A percentile compares a stretch with the other conserved stretches of the same genome.
Conservation (phyloP, 2,329 filamentous ascomycete species). For the Aspergillus sp. region DNA sequence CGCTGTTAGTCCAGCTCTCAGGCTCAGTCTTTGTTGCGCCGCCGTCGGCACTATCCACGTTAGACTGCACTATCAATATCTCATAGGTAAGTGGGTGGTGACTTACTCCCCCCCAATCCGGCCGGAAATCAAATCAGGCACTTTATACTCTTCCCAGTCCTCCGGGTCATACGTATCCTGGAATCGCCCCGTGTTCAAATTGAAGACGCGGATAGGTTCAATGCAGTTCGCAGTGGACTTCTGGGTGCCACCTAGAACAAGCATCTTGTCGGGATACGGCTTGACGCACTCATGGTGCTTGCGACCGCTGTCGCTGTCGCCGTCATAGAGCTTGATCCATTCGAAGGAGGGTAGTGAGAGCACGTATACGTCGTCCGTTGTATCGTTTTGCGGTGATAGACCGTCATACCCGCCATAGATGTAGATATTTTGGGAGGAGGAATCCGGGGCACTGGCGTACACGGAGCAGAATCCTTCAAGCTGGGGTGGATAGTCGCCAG, state of each 20-base stretch:
- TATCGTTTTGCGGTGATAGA: constrained; percentile 23
- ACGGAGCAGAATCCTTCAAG: constrained; percentile 43
- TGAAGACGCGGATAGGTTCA: constrained; percentile 11
- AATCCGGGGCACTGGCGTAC: constrained; percentile 38
- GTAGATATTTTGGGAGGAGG: constrained; percentile 49
- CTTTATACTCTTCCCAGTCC: constrained; percentile 11
- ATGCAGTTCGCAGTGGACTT: neutral
- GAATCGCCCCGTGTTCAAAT: constrained; percentile 13
- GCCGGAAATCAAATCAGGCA: constrained; percentile 8
- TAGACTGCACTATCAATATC: neutral
- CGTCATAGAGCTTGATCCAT: constrained; percentile 43
- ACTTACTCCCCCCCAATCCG: constrained; percentile 11
- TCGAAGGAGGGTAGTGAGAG: constrained; percentile 48
- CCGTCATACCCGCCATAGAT: constrained; percentile 51
- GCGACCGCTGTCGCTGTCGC: constrained; percentile 16
- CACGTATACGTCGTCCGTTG: constrained; percentile 48
- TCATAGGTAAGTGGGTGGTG: too few species aligned
- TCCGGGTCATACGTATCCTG: constrained; percentile 12
- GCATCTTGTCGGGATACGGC: constrained; percentile 51
- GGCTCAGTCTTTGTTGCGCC: constrained; percentile 8
- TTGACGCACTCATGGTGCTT: constrained; percentile 34
- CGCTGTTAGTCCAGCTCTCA: constrained; percentile 5
- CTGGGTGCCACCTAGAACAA: constrained; percentile 34
- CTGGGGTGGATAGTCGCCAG: constrained; percentile 36
- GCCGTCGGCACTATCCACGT: constrained; percentile 1